Conservation (phyloP, 169 alveolate species). For the Perkinsus olseni region DNA sequence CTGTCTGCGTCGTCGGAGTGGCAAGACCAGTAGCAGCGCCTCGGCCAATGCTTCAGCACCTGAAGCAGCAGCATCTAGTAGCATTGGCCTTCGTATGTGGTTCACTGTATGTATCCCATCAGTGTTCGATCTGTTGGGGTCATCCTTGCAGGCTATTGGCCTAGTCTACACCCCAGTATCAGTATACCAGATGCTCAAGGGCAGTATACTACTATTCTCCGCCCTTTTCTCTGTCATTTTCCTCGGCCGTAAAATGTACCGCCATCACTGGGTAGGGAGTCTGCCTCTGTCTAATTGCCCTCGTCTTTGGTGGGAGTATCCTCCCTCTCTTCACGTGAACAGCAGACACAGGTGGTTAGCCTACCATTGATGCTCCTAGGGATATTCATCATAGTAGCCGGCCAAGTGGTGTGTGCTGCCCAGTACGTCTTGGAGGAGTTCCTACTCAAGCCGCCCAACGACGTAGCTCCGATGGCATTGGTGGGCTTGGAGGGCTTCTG, state of each 20-base stretch:
- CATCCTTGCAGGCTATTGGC: not conserved
- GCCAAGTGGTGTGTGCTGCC: constrained; percentile 11
- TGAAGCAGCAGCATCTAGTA: not conserved
- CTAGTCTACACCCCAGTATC: constrained; percentile 2
- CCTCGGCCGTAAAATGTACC: not conserved
- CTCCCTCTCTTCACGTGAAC: not conserved
- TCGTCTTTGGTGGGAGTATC: constrained; percentile 1
- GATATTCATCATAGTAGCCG: not conserved
- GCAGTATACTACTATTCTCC: constrained; percentile 1
- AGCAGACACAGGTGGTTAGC: not conserved
- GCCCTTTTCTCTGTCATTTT: not conserved
- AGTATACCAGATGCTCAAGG: constrained; percentile 9
- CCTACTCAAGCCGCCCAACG: constrained; percentile 1
- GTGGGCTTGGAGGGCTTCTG: constrained; percentile 14
- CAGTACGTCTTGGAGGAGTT: constrained; percentile 13
- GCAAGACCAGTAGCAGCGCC: not conserved
- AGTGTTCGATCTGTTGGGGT: not conserved
- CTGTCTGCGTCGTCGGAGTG: not conserved
- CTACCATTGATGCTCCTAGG: not conserved
- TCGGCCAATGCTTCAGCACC: no score
- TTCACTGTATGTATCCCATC: not conserved
- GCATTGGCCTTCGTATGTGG: not conserved
- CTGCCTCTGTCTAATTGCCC: not conserved
- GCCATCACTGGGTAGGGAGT: constrained; percentile 4
- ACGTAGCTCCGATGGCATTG: constrained; percentile 6